Conservation (phyloP, 768 basidiomycete species). For the Kondoa malvinella region DNA sequence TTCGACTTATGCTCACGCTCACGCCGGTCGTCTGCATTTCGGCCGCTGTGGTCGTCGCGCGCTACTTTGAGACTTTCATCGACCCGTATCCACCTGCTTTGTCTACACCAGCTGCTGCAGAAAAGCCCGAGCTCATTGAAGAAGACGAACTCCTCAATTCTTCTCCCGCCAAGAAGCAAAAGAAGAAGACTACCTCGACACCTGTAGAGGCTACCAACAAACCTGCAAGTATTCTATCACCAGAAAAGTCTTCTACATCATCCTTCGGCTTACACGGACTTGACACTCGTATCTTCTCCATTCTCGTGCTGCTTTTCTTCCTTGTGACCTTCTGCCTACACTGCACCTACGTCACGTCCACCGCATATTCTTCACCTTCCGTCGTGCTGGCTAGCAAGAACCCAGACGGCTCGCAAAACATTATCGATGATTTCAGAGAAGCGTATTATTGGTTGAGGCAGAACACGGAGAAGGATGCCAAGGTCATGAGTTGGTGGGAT, state of each 20-base stretch:
- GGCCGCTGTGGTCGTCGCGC: slow-evolving; percentile 75
- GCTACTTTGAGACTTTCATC: slow-evolving; percentile 72
- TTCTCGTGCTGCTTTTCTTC: slow-evolving; percentile 58
- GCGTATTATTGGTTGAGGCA: slow-evolving; percentile 97
- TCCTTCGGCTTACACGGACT: slow-evolving; percentile 57
- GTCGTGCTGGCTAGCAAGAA: slow-evolving; percentile 71
- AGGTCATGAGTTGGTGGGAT: slow-evolving; percentile 99
- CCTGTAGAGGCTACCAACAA: slow-evolving; percentile 4
- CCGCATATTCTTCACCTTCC: slow-evolving; percentile 91
- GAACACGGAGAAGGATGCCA: slow-evolving; percentile 79
- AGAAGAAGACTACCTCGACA: slow-evolving; percentile 35
- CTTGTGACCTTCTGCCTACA: slow-evolving; percentile 83
- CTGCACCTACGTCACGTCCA: slow-evolving; percentile 90
- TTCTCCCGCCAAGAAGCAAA: slow-evolving; percentile 42
- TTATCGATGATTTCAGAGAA: slow-evolving; percentile 98
- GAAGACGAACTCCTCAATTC: slow-evolving; percentile 17
- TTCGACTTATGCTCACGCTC: slow-evolving; percentile 90
- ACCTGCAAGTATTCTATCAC: slow-evolving; percentile 1
- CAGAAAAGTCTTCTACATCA: slow-evolving; percentile 5
- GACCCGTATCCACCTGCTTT: slow-evolving; percentile 57
- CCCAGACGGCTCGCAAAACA: slow-evolving; percentile 71
- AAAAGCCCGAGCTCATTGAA: background rate
- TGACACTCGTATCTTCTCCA: slow-evolving; percentile 60
- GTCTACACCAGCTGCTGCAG: background rate
- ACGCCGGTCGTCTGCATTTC: slow-evolving; percentile 92